A percentile compares a stretch with the other conserved stretches of the same genome.
Evolutionary conservation across 352 stramenopile species (phyloP).

Genomic region (Phytophthora cactorum): DNA sequence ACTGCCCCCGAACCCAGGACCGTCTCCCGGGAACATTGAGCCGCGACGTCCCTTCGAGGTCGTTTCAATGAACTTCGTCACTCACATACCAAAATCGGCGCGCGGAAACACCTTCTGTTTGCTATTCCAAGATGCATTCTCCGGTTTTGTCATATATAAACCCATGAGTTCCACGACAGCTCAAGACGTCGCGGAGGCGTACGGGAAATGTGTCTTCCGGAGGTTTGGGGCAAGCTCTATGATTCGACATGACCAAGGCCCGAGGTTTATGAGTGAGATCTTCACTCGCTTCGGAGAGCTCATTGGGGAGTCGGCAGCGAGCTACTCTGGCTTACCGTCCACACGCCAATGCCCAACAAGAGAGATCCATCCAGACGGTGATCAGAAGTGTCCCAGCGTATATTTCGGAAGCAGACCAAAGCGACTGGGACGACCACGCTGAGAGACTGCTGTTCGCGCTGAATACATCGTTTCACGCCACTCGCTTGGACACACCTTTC

Average conservation of each 20-base stretch:
- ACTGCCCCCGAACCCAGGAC: neutral
- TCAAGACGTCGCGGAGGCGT: neutral
- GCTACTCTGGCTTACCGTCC: slow-evolving; percentile 18
- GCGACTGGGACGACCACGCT: slow-evolving; percentile 16
- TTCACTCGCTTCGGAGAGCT: slow-evolving; percentile 7
- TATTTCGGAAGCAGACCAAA: slow-evolving; percentile 4
- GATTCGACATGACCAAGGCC: no score
- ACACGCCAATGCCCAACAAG: slow-evolving; percentile 10
- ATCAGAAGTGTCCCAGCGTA: slow-evolving; percentile 10
- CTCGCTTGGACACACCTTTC: slow-evolving; percentile 9
- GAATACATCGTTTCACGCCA: slow-evolving; percentile 13
- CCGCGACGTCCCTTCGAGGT: neutral
- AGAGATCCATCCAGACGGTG: slow-evolving; percentile 4
- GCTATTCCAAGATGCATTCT: no score
- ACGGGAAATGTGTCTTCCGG: neutral
- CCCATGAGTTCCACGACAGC: neutral
- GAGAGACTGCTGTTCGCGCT: neutral
- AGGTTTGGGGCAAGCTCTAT: neutral
- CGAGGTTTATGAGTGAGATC: neutral
- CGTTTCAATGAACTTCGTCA: no score
- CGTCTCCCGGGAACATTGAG: neutral
- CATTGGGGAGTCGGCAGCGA: slow-evolving; percentile 1
- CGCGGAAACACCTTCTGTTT: no score
- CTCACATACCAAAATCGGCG: no score
- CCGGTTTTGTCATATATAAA: neutral